Conservation (phyloP, 2,329 filamentous ascomycete species). For the Clarireedia hainanense region DNA sequence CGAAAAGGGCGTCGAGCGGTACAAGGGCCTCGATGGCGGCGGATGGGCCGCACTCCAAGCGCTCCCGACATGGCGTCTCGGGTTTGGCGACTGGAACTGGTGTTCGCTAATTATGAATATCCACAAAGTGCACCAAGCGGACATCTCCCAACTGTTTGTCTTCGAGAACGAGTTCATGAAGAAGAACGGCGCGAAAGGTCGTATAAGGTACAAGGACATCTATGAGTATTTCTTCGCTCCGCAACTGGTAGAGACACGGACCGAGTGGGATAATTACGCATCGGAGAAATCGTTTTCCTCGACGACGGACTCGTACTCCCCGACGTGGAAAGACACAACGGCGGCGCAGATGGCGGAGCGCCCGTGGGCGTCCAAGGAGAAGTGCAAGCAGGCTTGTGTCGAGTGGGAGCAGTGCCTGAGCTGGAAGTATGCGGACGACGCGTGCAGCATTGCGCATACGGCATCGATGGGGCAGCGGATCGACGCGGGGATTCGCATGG, state of each 20-base stretch:
- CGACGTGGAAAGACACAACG: not conserved
- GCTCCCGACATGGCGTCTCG: conserved; percentile 10
- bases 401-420: conserved; percentile 13
- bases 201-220: conserved; percentile 11
- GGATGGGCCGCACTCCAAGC: conserved; percentile 11
- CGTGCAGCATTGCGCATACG: conserved; percentile 10
- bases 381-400: conserved; percentile 10
- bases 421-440: conserved; percentile 16
- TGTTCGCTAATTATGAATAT: conserved; percentile 12
- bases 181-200: conserved; percentile 5
- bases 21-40: conserved; percentile 7
- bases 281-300: conserved; percentile 9
- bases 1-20: conserved; percentile 8
- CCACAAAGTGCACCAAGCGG: conserved; percentile 13
- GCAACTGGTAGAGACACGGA: not conserved
- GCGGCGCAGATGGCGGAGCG: not conserved
- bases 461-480: conserved; percentile 9
- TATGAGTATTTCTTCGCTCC: conserved; percentile 5
- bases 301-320: not conserved
- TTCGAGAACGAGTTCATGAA: conserved; percentile 11
- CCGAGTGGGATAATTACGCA: conserved; percentile 15
- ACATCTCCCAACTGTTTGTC: conserved; percentile 11
- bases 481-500: conserved; percentile 11
- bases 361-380: conserved; percentile 11
- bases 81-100: conserved; percentile 12